These are phyloP conservation scores for Trichoderma citrinoviride DNA, from an alignment of 2,329 filamentous ascomycete genomes.

Conservation along the genomic window DNA sequence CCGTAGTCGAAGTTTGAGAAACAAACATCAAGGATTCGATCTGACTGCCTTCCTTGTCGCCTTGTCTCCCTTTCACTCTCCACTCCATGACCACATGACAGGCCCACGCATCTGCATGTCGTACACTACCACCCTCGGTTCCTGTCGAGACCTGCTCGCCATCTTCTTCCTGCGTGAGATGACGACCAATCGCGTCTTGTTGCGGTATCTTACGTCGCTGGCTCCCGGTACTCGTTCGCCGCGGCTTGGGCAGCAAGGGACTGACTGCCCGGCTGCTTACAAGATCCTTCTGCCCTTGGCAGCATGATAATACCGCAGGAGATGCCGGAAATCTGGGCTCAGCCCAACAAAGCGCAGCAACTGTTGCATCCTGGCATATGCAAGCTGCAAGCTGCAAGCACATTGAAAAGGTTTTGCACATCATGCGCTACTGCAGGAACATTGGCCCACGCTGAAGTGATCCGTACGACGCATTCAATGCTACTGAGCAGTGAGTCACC, in stretches of 20 bases:
- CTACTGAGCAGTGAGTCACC: neutral
- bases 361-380: neutral
- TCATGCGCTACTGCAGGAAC: constrained; percentile 22
- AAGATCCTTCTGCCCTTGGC: neutral
- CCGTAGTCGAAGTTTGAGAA: neutral
- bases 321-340: neutral
- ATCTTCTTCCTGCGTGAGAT: neutral
- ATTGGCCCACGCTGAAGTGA: neutral
- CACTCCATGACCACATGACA: constrained; percentile 10
- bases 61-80: neutral
- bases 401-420: neutral
- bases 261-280: neutral
- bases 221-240: neutral
- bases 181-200: neutral
- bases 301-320: neutral
- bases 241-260: neutral
- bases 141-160: neutral
- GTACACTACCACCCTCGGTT: neutral
- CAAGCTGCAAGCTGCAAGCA: constrained; percentile 4
- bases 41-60: neutral
- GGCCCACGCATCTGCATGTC: neutral
- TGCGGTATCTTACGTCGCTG: neutral
- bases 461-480: neutral
- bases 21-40: neutral
- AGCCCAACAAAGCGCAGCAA: neutral